Conservation (phyloP, 805 yeast genomes). For the Suhomyces prunicola region DNA sequence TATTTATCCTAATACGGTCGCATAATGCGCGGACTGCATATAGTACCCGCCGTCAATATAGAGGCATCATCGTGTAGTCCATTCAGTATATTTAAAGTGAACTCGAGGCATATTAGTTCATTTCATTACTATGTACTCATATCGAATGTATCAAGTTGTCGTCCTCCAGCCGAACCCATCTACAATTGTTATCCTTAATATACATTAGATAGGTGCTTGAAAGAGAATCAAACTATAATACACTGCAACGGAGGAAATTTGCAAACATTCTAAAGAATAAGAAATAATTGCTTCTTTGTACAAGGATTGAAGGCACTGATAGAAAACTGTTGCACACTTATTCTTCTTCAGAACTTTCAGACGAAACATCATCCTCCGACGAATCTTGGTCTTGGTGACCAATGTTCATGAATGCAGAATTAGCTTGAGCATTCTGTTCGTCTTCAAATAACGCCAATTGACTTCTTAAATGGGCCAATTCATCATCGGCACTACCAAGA, state of each 20-base stretch:
- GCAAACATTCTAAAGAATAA: neutral
- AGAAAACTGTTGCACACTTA: constrained; percentile 18
- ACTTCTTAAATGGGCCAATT: constrained; percentile 65
- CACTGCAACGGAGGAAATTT: constrained; percentile 4
- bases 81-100: neutral
- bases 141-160: neutral
- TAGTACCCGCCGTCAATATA: neutral
- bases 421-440: constrained; percentile 22
- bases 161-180: neutral
- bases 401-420: constrained; percentile 25
- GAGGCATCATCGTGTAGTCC: neutral
- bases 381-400: constrained; percentile 39
- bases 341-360: constrained; percentile 73
- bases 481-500: constrained; percentile 33
- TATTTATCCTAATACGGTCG: neutral
- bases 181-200: neutral
- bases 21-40: neutral
- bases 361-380: constrained; percentile 52
- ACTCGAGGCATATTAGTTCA: neutral
- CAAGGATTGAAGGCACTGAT: neutral
- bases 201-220: constrained; percentile 2
- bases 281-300: neutral
- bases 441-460: constrained; percentile 43
- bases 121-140: neutral
- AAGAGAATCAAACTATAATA: constrained; percentile 6